phyloP scores from a whole-genome alignment of 352 stramenopile species.

The Phytophthora aleatoria region DNA sequence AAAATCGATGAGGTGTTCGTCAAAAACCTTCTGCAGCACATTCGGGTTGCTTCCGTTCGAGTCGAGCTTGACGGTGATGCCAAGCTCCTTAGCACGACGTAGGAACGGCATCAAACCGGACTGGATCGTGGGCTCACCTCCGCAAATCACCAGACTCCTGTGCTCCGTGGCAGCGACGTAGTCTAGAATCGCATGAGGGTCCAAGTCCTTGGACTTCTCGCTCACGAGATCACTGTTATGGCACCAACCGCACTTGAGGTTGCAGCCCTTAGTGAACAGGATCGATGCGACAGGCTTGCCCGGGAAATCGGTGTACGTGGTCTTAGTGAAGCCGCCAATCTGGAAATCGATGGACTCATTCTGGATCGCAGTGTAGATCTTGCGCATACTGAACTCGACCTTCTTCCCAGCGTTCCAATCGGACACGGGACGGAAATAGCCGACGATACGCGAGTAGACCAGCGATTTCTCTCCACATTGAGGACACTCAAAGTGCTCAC shows the following conservation, averaged over 20 bases:
- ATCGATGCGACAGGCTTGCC: constrained; percentile 31
- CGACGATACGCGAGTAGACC: constrained; percentile 38
- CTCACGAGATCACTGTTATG: constrained; percentile 40
- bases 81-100: constrained; percentile 30
- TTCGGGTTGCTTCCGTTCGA: constrained; percentile 42
- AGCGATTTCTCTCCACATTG: constrained; percentile 33
- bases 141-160: constrained; percentile 35
- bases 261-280: constrained; percentile 40
- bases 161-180: constrained; percentile 39
- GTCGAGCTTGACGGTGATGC: constrained; percentile 35
- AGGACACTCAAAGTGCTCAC: constrained; percentile 36
- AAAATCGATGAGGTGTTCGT: constrained; percentile 35
- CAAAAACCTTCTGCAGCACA: constrained; percentile 34
- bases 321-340: constrained; percentile 37
- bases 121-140: constrained; percentile 36
- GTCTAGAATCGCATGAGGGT: constrained; percentile 35
- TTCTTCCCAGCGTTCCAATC: constrained; percentile 40
- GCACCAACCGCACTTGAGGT: constrained; percentile 39
- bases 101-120: constrained; percentile 35
- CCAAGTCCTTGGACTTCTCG: constrained; percentile 33
- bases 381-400: constrained; percentile 41
- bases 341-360: constrained; percentile 38
- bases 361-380: constrained; percentile 38
- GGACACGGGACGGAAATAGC: constrained; percentile 38
- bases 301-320: constrained; percentile 35